Evolutionary conservation across 1,139 yeast species (phyloP).

Genomic region (Insectozyma bohioensis): DNA sequence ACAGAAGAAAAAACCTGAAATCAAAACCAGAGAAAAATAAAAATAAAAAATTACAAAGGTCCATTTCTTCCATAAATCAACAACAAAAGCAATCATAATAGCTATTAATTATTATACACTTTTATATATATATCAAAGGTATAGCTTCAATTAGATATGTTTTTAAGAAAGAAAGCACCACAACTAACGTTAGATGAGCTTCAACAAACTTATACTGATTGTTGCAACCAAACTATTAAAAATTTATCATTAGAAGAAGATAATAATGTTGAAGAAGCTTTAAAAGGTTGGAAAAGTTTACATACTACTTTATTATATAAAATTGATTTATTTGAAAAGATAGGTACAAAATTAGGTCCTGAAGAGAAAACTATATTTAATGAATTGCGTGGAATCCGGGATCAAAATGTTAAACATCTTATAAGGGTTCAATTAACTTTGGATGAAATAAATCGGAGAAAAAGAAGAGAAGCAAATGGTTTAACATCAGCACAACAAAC

Average conservation of each 20-base stretch:
- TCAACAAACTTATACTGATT: slow-evolving; percentile 59
- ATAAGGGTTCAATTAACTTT: slow-evolving; percentile 43
- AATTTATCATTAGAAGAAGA: slow-evolving; percentile 60
- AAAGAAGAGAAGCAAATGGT: slow-evolving; percentile 14
- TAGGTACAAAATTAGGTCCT: slow-evolving; percentile 29
- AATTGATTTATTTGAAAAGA: slow-evolving; percentile 54
- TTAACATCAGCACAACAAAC: no score
- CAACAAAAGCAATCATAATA: no score
- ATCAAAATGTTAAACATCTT: slow-evolving; percentile 50
- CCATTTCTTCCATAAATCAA: no score
- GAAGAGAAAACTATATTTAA: slow-evolving; percentile 46
- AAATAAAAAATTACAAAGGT: no score
- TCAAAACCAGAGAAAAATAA: no score
- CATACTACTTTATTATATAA: slow-evolving; percentile 60
- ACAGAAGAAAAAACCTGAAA: no score
- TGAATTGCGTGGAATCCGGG: slow-evolving; percentile 50
- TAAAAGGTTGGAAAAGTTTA: slow-evolving; percentile 70
- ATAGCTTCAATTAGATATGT: slow-evolving; percentile 25
- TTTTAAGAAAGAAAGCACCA: slow-evolving; percentile 57
- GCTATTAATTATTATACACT: no score
- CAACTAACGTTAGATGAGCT: slow-evolving; percentile 55
- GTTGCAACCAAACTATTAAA: slow-evolving; percentile 57
- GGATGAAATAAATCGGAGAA: slow-evolving; percentile 35
- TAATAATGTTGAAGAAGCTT: slow-evolving; percentile 51
- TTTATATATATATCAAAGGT: no score